Conservation (phyloP, 192 early-diverging fungal genomes). For the Podila clonocystis region DNA sequence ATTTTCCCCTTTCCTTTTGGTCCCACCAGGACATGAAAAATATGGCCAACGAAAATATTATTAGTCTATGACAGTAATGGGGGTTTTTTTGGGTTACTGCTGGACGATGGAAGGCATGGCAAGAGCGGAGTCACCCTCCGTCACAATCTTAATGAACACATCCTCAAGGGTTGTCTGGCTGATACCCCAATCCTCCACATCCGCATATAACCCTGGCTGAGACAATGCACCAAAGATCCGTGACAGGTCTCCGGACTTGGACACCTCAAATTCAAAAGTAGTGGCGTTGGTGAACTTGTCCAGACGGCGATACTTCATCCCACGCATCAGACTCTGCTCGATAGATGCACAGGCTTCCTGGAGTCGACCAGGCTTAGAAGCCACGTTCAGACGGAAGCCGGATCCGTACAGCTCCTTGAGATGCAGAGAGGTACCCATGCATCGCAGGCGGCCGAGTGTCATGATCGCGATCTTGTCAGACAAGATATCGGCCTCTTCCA, state of each 20-base stretch:
- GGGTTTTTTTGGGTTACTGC: too few species aligned
- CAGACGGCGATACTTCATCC: slow-evolving; percentile 18
- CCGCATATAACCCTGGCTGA: slow-evolving; percentile 43
- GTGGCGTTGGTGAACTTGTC: slow-evolving; percentile 50
- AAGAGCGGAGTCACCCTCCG: slow-evolving; percentile 38
- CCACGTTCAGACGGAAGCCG: slow-evolving; percentile 62
- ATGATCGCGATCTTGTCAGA: slow-evolving; percentile 65
- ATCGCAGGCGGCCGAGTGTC: slow-evolving; percentile 55
- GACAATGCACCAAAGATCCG: slow-evolving; percentile 67
- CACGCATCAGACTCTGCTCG: slow-evolving; percentile 6
- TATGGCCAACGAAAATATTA: neutral
- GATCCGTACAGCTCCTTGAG: slow-evolving; percentile 64
- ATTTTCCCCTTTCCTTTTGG: too few species aligned
- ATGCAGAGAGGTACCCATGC: slow-evolving; percentile 61
- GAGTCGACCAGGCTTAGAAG: slow-evolving; percentile 9
- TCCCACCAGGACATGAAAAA: neutral
- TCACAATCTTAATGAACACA: slow-evolving; percentile 67
- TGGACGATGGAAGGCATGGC: slow-evolving; percentile 27
- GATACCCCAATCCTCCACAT: slow-evolving; percentile 75
- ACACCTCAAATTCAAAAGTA: slow-evolving; percentile 60
- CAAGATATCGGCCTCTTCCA: slow-evolving; percentile 74
- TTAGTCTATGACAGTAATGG: neutral
- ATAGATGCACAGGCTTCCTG: slow-evolving; percentile 29
- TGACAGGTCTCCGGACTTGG: slow-evolving; percentile 49
- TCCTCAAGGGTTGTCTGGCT: slow-evolving; percentile 73